Base-by-base conservation (phyloP, 1,284 basidiomycete genomes). In the Cystobasidium sp. region DNA sequence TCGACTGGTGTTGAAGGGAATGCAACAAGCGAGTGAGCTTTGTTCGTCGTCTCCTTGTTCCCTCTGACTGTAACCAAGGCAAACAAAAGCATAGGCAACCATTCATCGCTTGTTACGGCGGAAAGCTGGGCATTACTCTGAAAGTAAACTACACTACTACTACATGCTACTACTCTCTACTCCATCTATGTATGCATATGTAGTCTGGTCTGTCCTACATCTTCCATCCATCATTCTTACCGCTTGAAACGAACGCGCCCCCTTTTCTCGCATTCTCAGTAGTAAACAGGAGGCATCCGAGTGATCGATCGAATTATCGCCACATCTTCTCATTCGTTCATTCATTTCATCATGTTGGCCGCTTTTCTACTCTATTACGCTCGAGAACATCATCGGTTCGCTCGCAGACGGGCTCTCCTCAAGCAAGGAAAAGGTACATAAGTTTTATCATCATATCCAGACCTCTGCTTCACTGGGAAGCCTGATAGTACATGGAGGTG, bases 201-300 rank as follows among this genome's bases (percentile, higher is more conserved):
- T 31, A 14, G 12, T 18, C 3, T 22, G 20, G 1, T 18, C 14
- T 44, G 47, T 31, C 31, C 22, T 65, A 3, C 46, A 16, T 31
- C 7, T 39, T 44, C 49, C 22, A 46, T 64, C 44, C 18, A 49
- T 59, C 18, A 31, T 59, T 24, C 14, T 65, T 44, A 39, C 10
- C 31, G 31, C 31, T 31, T 31, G 31, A 31, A 31, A 31, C 31
- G 31, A 2, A 31, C 2, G 31, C 31, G 5, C 31, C 31, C 31
- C 31, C 31, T 31, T 31, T 31, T 31, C 31, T 31, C 31, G 31
- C 63, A 52, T 52, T 24, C 31, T 65, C 51, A 49, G 16, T 8
- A 49, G 24, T 41, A 66, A 66, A 51, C 49, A 41, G 64, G 52
- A 16, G 31, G n/a, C 6, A n/a, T 47, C 37, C 6, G 8, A 66